A percentile compares a stretch with the other conserved stretches of the same genome.
Evolutionary conservation across 1,139 yeast genomes (phyloP).

Genomic region (Yamadazyma siamensis): DNA sequence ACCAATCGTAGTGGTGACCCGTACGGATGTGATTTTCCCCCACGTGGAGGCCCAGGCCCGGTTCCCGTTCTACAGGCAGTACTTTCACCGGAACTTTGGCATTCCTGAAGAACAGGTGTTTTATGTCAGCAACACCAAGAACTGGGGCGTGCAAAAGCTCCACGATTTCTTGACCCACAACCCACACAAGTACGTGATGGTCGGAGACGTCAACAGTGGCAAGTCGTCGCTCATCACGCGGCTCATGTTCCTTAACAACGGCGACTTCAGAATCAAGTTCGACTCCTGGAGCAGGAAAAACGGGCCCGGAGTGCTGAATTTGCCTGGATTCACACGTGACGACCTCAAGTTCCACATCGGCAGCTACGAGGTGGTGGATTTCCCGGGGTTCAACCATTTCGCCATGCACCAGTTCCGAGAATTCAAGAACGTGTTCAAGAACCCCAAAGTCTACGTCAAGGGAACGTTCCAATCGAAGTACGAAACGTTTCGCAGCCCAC

Average conservation of each 20-base stretch:
- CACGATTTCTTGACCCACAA: conserved; percentile 15
- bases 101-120: conserved; percentile 46
- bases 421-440: conserved; percentile 25
- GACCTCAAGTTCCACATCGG: conserved; percentile 31
- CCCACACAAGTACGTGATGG: conserved; percentile 45
- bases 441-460: conserved; percentile 19
- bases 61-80: conserved; percentile 45
- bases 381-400: conserved; percentile 51
- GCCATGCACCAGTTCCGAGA: conserved; percentile 19
- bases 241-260: conserved; percentile 7
- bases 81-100: conserved; percentile 36
- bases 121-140: conserved; percentile 45
- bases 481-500: conserved; percentile 40
- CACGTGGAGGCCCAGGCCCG: conserved; percentile 26
- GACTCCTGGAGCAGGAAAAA: conserved; percentile 12
- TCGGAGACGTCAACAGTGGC: conserved; percentile 78
- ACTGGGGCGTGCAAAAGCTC: conserved; percentile 46
- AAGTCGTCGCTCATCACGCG: conserved; percentile 59
- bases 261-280: conserved; percentile 8
- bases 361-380: conserved; percentile 40
- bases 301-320: conserved; percentile 46
- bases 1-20: conserved; percentile 50
- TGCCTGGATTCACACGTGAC: conserved; percentile 59
- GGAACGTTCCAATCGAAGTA: conserved; percentile 37
- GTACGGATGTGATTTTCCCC: conserved; percentile 51